Conservation (phyloP, 345 rosid genomes). For the Laguncularia racemosa region DNA sequence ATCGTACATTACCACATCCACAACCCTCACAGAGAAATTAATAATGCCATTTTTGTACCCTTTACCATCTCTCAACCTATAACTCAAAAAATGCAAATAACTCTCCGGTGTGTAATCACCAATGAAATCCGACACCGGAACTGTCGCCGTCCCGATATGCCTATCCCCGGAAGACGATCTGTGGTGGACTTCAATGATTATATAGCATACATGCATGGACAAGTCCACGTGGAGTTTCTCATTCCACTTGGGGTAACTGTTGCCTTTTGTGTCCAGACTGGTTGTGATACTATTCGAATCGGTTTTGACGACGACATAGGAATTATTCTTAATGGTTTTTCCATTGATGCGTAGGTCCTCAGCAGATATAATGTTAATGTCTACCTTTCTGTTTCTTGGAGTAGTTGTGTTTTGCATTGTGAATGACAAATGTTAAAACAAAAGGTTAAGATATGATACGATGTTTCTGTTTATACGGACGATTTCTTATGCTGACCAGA, state of each 20-base stretch:
- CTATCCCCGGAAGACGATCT: slow-evolving; percentile 4
- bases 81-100: slow-evolving; percentile 15
- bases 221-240: slow-evolving; percentile 19
- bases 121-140: slow-evolving; percentile 15
- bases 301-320: slow-evolving; percentile 20
- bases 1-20: neutral
- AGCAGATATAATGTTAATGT: slow-evolving; percentile 40
- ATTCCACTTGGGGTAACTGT: slow-evolving; percentile 52
- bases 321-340: slow-evolving; percentile 33
- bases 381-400: neutral
- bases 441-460: too few species aligned
- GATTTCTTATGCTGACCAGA: too few species aligned
- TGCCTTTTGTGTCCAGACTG: slow-evolving; percentile 24
- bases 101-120: slow-evolving; percentile 14
- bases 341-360: slow-evolving; percentile 41
- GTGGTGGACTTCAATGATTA: slow-evolving; percentile 14
- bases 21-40: slow-evolving; percentile 14
- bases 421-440: too few species aligned
- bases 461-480: too few species aligned
- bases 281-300: slow-evolving; percentile 9
- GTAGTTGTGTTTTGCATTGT: too few species aligned
- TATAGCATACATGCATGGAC: neutral
- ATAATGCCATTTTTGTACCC: slow-evolving; percentile 13
- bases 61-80: slow-evolving; percentile 11
- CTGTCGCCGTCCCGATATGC: slow-evolving; percentile 11